Conservation (phyloP, 2,329 filamentous ascomycete species). For the Phoma herbarum region DNA sequence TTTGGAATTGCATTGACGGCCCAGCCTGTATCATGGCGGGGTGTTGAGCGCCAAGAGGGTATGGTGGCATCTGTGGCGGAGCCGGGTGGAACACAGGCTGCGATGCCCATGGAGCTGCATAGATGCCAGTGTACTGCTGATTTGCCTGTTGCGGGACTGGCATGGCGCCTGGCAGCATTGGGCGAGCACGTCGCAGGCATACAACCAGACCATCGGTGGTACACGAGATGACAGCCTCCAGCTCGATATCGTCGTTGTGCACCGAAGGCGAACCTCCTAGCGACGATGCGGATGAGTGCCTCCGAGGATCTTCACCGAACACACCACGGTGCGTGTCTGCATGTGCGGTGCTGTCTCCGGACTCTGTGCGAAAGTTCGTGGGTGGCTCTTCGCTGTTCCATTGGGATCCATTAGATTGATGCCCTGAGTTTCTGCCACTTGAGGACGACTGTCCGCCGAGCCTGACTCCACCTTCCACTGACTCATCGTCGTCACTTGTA, state of each 20-base stretch:
- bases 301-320: constrained; percentile 39
- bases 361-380: constrained; percentile 52
- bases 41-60: constrained; percentile 47
- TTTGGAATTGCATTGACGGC: constrained; percentile 56
- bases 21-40: constrained; percentile 56
- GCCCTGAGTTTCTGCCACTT: constrained; percentile 8
- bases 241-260: constrained; percentile 64
- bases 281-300: constrained; percentile 43
- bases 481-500: constrained; percentile 58
- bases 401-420: constrained; percentile 26
- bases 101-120: constrained; percentile 80
- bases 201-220: constrained; percentile 89
- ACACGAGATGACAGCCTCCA: constrained; percentile 91
- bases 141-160: constrained; percentile 35
- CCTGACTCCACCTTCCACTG: constrained; percentile 57
- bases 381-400: constrained; percentile 32
- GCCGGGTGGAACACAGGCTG: constrained; percentile 66
- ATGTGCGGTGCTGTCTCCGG: constrained; percentile 56
- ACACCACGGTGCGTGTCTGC: constrained; percentile 45
- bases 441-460: constrained; percentile 10
- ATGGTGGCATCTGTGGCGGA: constrained; percentile 49
- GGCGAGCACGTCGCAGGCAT: constrained; percentile 76
- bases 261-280: constrained; percentile 36
- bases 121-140: constrained; percentile 63
- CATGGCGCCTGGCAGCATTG: constrained; percentile 65